These are phyloP conservation scores for Stereocaulon alpinum DNA, from an alignment of 495 filamentous ascomycete genomes.

Conservation along the genomic window DNA sequence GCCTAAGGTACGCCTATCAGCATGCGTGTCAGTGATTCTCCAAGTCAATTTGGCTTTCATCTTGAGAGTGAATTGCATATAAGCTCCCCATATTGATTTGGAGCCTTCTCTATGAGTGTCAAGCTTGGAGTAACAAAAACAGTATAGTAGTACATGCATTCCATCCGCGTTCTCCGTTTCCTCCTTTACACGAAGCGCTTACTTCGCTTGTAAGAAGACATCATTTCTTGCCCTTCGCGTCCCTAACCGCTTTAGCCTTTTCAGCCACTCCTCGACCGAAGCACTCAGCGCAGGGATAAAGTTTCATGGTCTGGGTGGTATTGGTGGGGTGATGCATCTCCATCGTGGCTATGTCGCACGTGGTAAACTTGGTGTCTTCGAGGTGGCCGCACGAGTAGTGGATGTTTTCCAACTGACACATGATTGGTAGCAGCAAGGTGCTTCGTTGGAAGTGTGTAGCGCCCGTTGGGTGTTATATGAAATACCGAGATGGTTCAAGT, in stretches of 20 bases:
- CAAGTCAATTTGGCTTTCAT: not conserved
- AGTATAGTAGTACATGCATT: not conserved
- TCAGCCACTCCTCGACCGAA: slow-evolving; percentile 15
- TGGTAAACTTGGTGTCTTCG: slow-evolving; percentile 20
- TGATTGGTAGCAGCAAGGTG: not conserved
- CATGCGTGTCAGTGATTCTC: not conserved
- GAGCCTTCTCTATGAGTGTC: not conserved
- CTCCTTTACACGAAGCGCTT: too few species aligned
- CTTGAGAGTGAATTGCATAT: not conserved
- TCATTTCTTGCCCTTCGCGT: slow-evolving; percentile 15
- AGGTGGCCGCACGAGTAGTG: slow-evolving; percentile 18
- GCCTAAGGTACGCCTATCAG: not conserved
- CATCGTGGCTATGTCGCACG: slow-evolving; percentile 17
- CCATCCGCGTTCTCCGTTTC: not conserved
- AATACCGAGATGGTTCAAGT: not conserved
- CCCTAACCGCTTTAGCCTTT: slow-evolving; percentile 26
- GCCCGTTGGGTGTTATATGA: not conserved
- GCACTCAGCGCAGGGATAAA: slow-evolving; percentile 14
- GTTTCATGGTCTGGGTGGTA: slow-evolving; percentile 10
- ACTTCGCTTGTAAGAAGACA: not conserved
- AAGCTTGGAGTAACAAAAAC: not conserved
- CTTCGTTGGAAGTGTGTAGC: not conserved
- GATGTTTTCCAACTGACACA: slow-evolving; percentile 17
- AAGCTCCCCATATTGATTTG: not conserved
- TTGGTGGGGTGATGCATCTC: slow-evolving; percentile 14